Evolutionary conservation across 352 stramenopile species (phyloP), one percentile per base, ranked within the genome.

Genomic region (Aphanomyces astaci): DNA sequence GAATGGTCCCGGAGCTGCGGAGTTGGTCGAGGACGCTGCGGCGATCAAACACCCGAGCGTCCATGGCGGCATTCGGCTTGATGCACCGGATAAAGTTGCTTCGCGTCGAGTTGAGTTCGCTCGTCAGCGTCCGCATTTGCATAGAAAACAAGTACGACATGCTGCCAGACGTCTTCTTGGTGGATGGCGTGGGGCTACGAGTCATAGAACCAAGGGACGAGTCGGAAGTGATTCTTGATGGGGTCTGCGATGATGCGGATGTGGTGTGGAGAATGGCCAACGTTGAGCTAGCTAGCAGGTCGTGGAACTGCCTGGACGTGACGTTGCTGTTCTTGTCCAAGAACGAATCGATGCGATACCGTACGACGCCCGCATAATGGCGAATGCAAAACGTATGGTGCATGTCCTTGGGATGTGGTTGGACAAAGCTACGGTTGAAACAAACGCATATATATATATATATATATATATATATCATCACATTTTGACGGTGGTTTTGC

Each of bases 341-440:
- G 55, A 95, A 95, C 1, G 84, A 85, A 64, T 82, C 75, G 1
- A 81, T 75, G 56, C 80, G 75, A 51, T 95, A 95, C 25, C 76
- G 75, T 55, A 95, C 80, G 32, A 80, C 75, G 4, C 84, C 84
- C 2, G 87, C 87, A 60, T 93, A 95, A 49, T 95, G 87, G 31
- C 86, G 76, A 31, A 95, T 80, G 46, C 84, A 80, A 56, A 95
- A 95, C 0, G 76, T 91, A 83, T 94, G 72, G 89, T 89, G 33
- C 89, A 64, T 0, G 82, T 94, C 84, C 92, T 84, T 96, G 0
- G 84, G 84, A 63, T 78, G 73, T 11, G 36, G 31, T 19, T 75
- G 31, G 28, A 70, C 25, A 52, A 78, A 78, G 15, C 39, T 69
- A n/a, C n/a, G n/a, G n/a, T n/a, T n/a, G n/a, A n/a, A n/a, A n/a